Base-by-base conservation (phyloP, 164 flowering plant genomes). In the Macadamia tetraphylla region DNA sequence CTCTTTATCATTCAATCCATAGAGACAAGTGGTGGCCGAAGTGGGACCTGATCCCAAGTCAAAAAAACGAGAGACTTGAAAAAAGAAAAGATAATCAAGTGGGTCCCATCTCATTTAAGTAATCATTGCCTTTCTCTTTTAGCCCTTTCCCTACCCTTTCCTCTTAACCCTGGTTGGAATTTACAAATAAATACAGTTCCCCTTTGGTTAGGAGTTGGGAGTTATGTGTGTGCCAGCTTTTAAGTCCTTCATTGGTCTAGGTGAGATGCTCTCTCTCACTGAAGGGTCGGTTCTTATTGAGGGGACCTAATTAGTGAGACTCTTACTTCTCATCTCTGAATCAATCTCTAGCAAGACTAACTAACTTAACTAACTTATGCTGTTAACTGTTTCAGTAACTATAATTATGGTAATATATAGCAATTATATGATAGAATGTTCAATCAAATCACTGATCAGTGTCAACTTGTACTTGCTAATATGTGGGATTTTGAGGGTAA, bases 1-100 rank as follows among this genome's bases (percentile, higher is more conserved):
- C 82, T 77, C 78, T 84, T 83, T 81, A 79, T 81, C 86, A 77
- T 85, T 84, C 85, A 84, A 80, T 81, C 81, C 82, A 78, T 77
- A 79, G 81, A 84, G 85, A 84, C 83, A 77, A 68, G 76, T 86
- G 78, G 7, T 75, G 82, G 80, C 78, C 73, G 31, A 53, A 60
- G 71, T 66, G 75, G 83, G 79, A 14, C 81, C 85, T 74, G 58
- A 30, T 29, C 17, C 72, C 76, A 75, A 81, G 83, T 79, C 82
- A 79, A 82, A 81, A 53, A 68, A 67, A 60, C 55, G 46, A 66
- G 60, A 62, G 69, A 66, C 57, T 63, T 58, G 58, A 9, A 11
- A 46, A 58, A 77, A 74, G 62, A 67, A 62, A 76, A 80, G 73
- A 73, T 73, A 57, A 81, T 73, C 71, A 60, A 55, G 67, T 69